Conservation (phyloP, 139 green algal species). For the Bryopsis sp. region DNA sequence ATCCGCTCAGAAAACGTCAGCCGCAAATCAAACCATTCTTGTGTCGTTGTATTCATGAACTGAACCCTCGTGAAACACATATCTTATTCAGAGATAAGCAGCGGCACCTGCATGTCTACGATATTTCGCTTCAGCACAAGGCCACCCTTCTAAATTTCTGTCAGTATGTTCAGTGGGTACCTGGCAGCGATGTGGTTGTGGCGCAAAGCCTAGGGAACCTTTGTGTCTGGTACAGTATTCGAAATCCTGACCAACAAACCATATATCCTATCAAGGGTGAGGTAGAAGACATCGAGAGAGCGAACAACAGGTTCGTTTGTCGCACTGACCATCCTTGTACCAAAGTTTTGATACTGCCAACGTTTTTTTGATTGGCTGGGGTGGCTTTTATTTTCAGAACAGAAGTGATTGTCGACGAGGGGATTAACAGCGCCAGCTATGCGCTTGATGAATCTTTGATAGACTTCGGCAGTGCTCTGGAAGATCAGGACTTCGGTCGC, state of each 20-base stretch:
- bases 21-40: too few species aligned
- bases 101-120: conserved; percentile 58
- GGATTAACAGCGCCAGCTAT: conserved; percentile 50
- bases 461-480: conserved; percentile 50
- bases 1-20: too few species aligned
- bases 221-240: conserved; percentile 77
- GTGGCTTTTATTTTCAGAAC: conserved; percentile 22
- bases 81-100: conserved; percentile 80
- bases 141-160: conserved; percentile 62
- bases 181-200: conserved; percentile 65
- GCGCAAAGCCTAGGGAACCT: conserved; percentile 62
- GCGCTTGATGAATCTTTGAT: conserved; percentile 63
- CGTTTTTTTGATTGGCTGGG: conserved; percentile 6
- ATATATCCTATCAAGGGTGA: conserved; percentile 29
- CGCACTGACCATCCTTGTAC: too few species aligned
- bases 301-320: conserved; percentile 9
- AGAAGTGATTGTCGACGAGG: conserved; percentile 68
- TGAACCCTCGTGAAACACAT: conserved; percentile 66
- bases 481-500: too few species aligned
- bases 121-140: conserved; percentile 50
- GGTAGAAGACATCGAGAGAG: conserved; percentile 51
- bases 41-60: conserved; percentile 38
- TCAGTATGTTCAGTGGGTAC: conserved; percentile 80
- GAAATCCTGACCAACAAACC: conserved; percentile 30
- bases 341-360: too few species aligned